These are phyloP conservation scores for Cardiospermum halicacabum DNA, from an alignment of 345 rosid species.

Conservation along the genomic window DNA sequence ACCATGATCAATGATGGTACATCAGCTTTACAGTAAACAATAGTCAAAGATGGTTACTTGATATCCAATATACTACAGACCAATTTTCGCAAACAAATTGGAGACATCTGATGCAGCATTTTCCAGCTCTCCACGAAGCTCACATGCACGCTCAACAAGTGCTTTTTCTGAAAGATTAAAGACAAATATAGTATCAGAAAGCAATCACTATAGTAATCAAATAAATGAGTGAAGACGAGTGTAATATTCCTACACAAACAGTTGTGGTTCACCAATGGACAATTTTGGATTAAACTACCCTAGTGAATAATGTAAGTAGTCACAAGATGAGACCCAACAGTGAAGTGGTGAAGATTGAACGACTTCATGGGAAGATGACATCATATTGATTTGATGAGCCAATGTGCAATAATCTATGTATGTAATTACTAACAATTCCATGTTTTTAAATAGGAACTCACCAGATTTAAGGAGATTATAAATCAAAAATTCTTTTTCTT, in stretches of 20 bases:
- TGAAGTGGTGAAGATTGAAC: background rate
- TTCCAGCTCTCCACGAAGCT: slow-evolving; percentile 80
- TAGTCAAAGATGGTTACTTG: slow-evolving; percentile 1
- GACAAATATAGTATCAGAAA: slow-evolving; percentile 9
- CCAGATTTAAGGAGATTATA: slow-evolving; percentile 84
- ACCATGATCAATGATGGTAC: slow-evolving; percentile 12
- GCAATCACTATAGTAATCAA: background rate
- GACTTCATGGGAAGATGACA: background rate
- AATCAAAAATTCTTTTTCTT: slow-evolving; percentile 89
- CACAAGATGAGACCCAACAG: background rate
- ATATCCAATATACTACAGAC: slow-evolving; percentile 31
- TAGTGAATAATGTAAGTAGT: background rate
- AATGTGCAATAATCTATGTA: no score
- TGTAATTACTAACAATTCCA: no score
- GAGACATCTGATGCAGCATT: slow-evolving; percentile 86
- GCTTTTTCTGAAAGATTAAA: slow-evolving; percentile 54
- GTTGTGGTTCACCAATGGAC: background rate
- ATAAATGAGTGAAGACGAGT: background rate
- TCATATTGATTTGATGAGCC: background rate
- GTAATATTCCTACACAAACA: background rate
- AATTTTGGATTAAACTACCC: background rate
- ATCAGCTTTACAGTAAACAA: slow-evolving; percentile 12
- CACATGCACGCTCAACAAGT: slow-evolving; percentile 80
- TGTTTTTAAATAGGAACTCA: slow-evolving; percentile 26
- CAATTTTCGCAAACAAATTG: slow-evolving; percentile 79